Evolutionary conservation across 805 yeast genomes (phyloP).

Genomic region (Starmerella bombi): DNA sequence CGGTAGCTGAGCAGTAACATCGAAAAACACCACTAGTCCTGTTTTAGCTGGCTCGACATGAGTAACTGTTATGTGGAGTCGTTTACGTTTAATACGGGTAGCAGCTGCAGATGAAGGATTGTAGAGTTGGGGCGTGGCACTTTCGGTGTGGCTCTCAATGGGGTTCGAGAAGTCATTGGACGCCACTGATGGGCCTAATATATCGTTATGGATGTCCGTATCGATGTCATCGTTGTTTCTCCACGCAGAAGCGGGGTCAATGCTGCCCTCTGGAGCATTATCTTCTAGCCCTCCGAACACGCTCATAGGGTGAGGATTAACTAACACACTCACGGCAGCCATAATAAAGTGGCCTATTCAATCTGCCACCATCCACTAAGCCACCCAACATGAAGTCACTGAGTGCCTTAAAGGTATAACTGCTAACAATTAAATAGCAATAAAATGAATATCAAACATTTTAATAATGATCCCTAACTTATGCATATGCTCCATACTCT

Average conservation of each 20-base stretch:
- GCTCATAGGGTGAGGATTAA: constrained; percentile 16
- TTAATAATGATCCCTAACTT: no score
- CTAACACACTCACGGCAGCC: not conserved
- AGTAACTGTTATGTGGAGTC: constrained; percentile 43
- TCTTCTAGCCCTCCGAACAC: constrained; percentile 24
- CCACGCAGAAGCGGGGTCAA: constrained; percentile 1
- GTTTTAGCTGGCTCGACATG: constrained; percentile 63
- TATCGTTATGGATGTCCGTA: not conserved
- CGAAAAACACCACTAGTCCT: constrained; percentile 59
- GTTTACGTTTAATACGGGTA: constrained; percentile 25
- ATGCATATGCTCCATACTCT: no score
- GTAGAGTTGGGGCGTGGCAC: not conserved
- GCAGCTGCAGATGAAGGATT: not conserved
- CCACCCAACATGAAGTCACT: no score
- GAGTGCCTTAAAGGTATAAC: no score
- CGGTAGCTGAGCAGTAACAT: constrained; percentile 55
- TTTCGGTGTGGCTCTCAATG: not conserved
- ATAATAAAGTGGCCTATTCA: no score
- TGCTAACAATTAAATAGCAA: no score
- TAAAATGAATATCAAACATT: no score
- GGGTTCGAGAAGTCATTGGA: not conserved
- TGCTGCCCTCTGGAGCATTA: constrained; percentile 23
- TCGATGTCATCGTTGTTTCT: not conserved
- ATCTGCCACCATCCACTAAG: no score
- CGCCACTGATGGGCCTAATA: no score